Conservation (phyloP, 73 alveolate genomes). For the Tetrahymena elliotti region DNA sequence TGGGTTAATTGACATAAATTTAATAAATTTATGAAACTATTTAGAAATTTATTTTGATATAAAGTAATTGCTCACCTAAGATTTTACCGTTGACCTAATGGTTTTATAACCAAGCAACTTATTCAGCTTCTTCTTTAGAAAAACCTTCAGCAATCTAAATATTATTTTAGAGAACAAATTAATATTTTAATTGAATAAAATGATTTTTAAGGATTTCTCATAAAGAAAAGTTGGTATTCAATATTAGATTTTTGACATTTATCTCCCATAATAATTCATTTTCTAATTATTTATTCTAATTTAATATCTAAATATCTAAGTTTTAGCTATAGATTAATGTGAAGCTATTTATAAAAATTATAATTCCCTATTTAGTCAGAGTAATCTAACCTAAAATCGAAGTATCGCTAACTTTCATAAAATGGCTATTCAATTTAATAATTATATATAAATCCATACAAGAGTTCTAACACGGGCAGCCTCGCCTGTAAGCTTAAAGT, state of each 20-base stretch:
- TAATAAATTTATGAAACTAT: background rate
- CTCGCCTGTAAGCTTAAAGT: background rate
- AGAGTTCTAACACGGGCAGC: constrained; percentile 4
- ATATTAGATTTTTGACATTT: too few relatives aligned
- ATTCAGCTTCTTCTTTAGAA: background rate
- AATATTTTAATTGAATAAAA: background rate
- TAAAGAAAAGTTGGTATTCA: background rate
- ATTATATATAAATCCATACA: background rate
- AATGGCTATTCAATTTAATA: background rate
- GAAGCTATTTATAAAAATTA: background rate
- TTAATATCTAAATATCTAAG: background rate
- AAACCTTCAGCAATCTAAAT: background rate
- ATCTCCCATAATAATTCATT: background rate
- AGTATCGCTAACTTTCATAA: background rate
- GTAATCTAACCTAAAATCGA: background rate
- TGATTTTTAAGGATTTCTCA: background rate
- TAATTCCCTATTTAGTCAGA: background rate
- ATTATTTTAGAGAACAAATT: background rate
- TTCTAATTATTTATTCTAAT: background rate
- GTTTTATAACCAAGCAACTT: background rate
- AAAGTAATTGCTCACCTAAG: background rate
- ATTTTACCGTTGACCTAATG: background rate
- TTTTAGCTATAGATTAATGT: background rate
- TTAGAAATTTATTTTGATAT: background rate
- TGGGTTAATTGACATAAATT: background rate